A percentile compares a stretch with the other conserved stretches of the same genome.
Evolutionary conservation across 768 basidiomycete genomes (phyloP).

Genomic region (Chalciporus piperatus): DNA sequence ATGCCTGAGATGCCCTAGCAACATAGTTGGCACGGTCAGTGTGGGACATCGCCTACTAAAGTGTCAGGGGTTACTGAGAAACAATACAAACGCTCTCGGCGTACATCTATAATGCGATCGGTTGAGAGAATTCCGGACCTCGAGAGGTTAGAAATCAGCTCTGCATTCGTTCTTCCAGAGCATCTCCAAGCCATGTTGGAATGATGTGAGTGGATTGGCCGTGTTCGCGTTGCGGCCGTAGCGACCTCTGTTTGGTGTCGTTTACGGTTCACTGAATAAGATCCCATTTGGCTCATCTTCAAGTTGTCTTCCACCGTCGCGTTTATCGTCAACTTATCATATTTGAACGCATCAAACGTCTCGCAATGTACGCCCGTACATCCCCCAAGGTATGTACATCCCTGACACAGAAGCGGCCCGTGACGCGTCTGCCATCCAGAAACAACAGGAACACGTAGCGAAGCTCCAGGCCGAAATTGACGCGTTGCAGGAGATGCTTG

Average conservation of each 20-base stretch:
- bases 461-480: conserved; percentile 49
- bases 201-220: not conserved
- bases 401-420: not conserved
- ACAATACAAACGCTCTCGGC: conserved; percentile 13
- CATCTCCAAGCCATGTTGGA: conserved; percentile 78
- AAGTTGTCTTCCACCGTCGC: too few relatives aligned
- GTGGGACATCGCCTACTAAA: conserved; percentile 58
- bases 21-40: conserved; percentile 76
- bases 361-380: conserved; percentile 28
- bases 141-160: conserved; percentile 70
- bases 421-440: conserved; percentile 30
- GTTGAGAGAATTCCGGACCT: conserved; percentile 53
- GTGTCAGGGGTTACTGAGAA: not conserved
- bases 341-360: too few relatives aligned
- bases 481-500: conserved; percentile 45
- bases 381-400: conserved; percentile 27
- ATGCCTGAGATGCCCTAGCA: conserved; percentile 48
- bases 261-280: too few relatives aligned
- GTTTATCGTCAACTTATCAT: not conserved
- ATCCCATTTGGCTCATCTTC: too few relatives aligned
- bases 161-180: conserved; percentile 63
- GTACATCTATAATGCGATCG: conserved; percentile 53
- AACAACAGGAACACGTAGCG: conserved; percentile 47
- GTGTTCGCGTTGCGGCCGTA: too few relatives aligned
- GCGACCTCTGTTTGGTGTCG: too few relatives aligned